phyloP scores from a whole-genome alignment of 306 rosid species.

The Vigna mungo region DNA sequence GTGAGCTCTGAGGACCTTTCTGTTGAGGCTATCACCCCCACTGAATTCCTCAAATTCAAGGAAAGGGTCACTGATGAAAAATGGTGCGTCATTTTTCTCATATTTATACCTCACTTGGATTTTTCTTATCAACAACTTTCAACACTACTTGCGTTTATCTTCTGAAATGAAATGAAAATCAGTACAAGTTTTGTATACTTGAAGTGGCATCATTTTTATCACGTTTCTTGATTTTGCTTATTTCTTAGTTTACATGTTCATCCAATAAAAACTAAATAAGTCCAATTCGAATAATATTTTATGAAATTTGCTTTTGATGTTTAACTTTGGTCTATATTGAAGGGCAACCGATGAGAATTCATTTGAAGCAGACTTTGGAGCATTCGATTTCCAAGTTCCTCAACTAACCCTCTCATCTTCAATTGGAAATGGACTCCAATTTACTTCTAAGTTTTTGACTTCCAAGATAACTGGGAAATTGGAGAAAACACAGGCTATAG shows the following conservation, averaged over 20 bases:
- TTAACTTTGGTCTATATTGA: slow-evolving; percentile 35
- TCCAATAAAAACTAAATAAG: neutral
- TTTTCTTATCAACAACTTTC: slow-evolving; percentile 8
- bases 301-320: slow-evolving; percentile 11
- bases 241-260: neutral
- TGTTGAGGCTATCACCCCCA: slow-evolving; percentile 61
- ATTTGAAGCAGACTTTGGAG: slow-evolving; percentile 85
- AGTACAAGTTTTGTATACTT: neutral
- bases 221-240: neutral
- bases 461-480: slow-evolving; percentile 60
- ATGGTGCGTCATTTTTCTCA: slow-evolving; percentile 54
- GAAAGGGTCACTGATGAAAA: slow-evolving; percentile 68
- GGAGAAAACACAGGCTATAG: slow-evolving; percentile 73
- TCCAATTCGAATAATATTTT: neutral
- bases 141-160: neutral
- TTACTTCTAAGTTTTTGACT: slow-evolving; percentile 66
- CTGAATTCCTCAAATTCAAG: slow-evolving; percentile 71
- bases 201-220: neutral
- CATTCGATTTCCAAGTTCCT: slow-evolving; percentile 71
- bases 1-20: slow-evolving; percentile 74
- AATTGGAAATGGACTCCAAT: slow-evolving; percentile 77
- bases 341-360: slow-evolving; percentile 89
- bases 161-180: neutral
- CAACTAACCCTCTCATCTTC: slow-evolving; percentile 74
- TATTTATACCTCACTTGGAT: neutral